These are phyloP conservation scores for Solanum hybrid DNA, from an alignment of 305 asterid species.

Conservation along the genomic window DNA sequence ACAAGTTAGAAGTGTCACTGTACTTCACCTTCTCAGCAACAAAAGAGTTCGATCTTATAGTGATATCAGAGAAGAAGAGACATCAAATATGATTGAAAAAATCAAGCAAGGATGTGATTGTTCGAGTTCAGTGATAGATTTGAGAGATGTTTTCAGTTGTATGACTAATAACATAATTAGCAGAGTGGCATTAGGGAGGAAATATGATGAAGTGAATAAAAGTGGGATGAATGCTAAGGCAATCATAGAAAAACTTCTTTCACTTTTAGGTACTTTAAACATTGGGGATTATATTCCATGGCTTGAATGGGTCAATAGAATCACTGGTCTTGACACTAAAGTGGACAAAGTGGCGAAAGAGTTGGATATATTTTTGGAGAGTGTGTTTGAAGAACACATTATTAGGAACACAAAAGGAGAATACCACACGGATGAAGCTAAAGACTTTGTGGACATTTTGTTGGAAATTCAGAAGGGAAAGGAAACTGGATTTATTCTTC, in stretches of 20 bases:
- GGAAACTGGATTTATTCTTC: not conserved
- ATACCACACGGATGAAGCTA: not conserved
- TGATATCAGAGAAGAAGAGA: conserved; percentile 31
- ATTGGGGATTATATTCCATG: not conserved
- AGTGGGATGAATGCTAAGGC: not conserved
- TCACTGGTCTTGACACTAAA: not conserved
- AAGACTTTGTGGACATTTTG: not conserved
- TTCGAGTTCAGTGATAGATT: not conserved
- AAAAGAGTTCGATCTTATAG: conserved; percentile 39
- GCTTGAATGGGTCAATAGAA: not conserved
- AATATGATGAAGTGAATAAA: not conserved
- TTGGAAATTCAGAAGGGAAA: not conserved
- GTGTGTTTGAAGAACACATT: not conserved
- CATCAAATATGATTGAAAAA: conserved; percentile 17
- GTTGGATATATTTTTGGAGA: not conserved
- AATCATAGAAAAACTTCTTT: not conserved
- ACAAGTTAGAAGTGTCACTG: conserved; percentile 31
- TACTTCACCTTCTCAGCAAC: conserved; percentile 42
- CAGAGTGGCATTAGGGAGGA: conserved; percentile 7
- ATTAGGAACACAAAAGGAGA: not conserved
- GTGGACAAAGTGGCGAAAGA: not conserved
- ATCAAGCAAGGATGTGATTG: not conserved
- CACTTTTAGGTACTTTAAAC: not conserved
- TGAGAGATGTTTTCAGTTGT: not conserved
- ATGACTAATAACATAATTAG: not conserved